phyloP scores from a whole-genome alignment of 208 protist genomes.

The Perkinsela sp. region DNA sequence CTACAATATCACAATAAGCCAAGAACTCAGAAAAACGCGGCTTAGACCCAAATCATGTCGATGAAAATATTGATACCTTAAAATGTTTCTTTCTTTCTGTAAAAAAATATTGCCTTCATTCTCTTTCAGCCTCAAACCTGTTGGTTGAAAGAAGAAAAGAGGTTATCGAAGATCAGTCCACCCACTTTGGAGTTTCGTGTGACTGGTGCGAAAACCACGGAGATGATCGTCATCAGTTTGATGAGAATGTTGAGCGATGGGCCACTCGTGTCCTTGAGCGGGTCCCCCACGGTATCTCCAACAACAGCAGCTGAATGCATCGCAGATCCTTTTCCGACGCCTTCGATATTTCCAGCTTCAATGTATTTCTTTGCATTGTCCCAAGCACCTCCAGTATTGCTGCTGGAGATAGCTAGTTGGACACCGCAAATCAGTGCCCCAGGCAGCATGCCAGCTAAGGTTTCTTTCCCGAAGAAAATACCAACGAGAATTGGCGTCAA shows the following conservation, averaged over 20 bases:
- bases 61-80: too few relatives aligned
- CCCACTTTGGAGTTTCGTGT: constrained; percentile 31
- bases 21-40: too few relatives aligned
- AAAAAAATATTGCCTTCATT: too few relatives aligned
- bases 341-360: constrained; percentile 58
- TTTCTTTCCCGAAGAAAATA: constrained; percentile 57
- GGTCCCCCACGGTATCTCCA: constrained; percentile 85
- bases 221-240: constrained; percentile 78
- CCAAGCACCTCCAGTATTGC: constrained; percentile 82
- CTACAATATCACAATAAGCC: too few relatives aligned
- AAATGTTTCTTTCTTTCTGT: too few relatives aligned
- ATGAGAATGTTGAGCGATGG: constrained; percentile 80
- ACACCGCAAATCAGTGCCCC: constrained; percentile 62
- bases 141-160: background rate
- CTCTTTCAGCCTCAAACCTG: background rate
- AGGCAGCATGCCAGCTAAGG: constrained; percentile 62
- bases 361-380: constrained; percentile 92
- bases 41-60: too few relatives aligned
- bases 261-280: constrained; percentile 82
- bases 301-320: constrained; percentile 76
- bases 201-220: constrained; percentile 66
- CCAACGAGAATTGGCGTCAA: constrained; percentile 64
- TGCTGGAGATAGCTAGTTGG: constrained; percentile 68
- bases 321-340: constrained; percentile 59
- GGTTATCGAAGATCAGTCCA: constrained; percentile 16